Base-by-base conservation (phyloP, 768 basidiomycete species). In the Lactarius akahatsu region DNA sequence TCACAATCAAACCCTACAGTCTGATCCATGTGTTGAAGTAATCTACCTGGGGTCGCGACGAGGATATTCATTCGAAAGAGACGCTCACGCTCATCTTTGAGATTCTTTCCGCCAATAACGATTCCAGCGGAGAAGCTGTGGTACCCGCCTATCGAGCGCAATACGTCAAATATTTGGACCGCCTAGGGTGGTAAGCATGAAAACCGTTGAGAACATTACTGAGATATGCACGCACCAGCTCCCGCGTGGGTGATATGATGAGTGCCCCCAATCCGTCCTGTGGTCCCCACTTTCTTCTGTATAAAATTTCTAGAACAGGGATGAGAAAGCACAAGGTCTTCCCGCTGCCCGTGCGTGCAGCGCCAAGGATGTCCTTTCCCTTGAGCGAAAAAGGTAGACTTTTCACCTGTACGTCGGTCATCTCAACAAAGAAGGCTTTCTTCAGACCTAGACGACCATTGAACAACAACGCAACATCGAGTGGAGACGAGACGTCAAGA, bases 21-120 rank as follows among this genome's bases (percentile, higher is more conserved):
- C 76, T 98, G 95, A 74, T 98, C 97, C 90, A 99, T 91, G 76
- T 99, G 97, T 72, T 99, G 97, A 55, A 99, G 79, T 52, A 99
- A 80, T 55, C 96, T 84, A 30, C 96, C 96, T 5, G 96, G 96
- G 4, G 96, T 98, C 2, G 96, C 96, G 18, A 99, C 92, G n/a
- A 99, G 84, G 65, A 99, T 97, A 72, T 99, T 99, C 95, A 98
- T 98, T 50, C 92, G 83, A 11, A 89, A 83, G 52, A 99, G 77
- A 8, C 96, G 83, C 26, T 96, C 95, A 43, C 86, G 81, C 75
- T 99, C 96, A 68, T 96, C 95, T 74, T 94, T 95, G 58, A 98
- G 76, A 71, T 88, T 94, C 81, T 98, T 99, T 55, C 96, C 96
- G 7, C 96, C 96, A 52, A 99, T 99, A 20, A 98, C 89, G 15